Conservation (phyloP, 2,329 filamentous ascomycete genomes). For the Verticillium longisporum region DNA sequence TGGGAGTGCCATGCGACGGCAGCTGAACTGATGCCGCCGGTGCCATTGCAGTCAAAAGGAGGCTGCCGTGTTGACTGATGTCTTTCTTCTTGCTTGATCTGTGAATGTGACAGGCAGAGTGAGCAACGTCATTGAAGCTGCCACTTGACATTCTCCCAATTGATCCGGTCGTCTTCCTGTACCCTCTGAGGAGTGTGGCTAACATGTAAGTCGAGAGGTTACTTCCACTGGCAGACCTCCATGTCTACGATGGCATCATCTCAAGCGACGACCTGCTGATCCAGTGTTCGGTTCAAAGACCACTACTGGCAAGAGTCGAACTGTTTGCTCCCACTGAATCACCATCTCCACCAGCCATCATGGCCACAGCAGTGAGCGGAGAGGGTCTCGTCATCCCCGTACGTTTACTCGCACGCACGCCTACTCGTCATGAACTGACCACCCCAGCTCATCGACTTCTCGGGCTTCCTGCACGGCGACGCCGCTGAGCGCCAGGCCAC, state of each 20-base stretch:
- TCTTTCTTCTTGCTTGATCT: not conserved
- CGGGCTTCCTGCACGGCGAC: conserved; percentile 59
- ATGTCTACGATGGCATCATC: not conserved
- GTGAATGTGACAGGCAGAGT: not conserved
- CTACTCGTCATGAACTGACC: conserved; percentile 12
- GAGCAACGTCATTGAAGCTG: not conserved
- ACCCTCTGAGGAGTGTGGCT: not conserved
- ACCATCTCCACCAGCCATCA: conserved; percentile 12
- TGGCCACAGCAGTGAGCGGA: conserved; percentile 39
- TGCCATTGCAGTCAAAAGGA: not conserved
- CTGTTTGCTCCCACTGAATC: not conserved
- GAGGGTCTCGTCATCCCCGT: conserved; percentile 51
- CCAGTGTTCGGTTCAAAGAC: not conserved
- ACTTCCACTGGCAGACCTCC: not conserved
- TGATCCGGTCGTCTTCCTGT: not conserved
- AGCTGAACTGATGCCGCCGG: not conserved
- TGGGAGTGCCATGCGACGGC: not conserved
- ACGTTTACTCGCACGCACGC: conserved; percentile 17
- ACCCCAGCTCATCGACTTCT: conserved; percentile 69
- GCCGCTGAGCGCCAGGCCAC: conserved; percentile 53
- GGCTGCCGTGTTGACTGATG: not conserved
- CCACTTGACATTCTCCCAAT: not conserved
- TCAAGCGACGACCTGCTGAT: not conserved
- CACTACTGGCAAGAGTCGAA: not conserved
- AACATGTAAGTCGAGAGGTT: not conserved